Evolutionary conservation across 176 grass and related monocot species (phyloP), one percentile per base, ranked within the genome.

Genomic region (Hordeum marinum): DNA sequence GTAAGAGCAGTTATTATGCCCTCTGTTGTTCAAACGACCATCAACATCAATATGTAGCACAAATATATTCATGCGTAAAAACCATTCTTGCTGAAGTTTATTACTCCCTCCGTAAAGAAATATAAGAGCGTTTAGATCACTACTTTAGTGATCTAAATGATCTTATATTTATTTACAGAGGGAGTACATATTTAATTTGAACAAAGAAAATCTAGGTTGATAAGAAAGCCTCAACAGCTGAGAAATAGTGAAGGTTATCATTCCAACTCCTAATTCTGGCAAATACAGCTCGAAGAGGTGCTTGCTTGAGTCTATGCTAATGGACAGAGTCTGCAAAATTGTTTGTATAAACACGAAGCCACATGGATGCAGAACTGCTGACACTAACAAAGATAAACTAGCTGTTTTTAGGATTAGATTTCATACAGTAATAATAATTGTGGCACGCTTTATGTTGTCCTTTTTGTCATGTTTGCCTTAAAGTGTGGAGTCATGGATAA

Each of bases 401-500:
- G 48, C 15, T 27, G 15, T 21, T 21, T 77, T 36, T 42, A 60
- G 43, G 29, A 78, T 78, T 78, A 71, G 43, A 45, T 59, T 87
- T 68, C 21, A 32, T 66, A 13, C 27, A 68, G 7, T 57, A 46
- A 83, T 83, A 50, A 11, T 39, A 40, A 26, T 54, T 3, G 18
- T 35, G 11, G 40, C 8, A 24, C 9, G 4, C 23, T 66, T 43
- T 62, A 37, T 14, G 26, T 17, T 14, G 35, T 39, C 6, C 64
- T 69, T 81, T 59, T 14, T 82, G 41, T 12, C 68, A 37, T 52
- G 15, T 87, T 75, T 83, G 23, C 72, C 34, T 67, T 77, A 14
- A 77, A 35, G 78, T 72, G 11, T 85, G 7, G 42, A 80, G 41
- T 82, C 25, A 70, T 67, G 34, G 5, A 41, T 82, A 82, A 86